Percentiles rank a stretch among this genome's conserved stretches.
These are phyloP conservation scores for Nakaseomyces sp. DNA, from an alignment of 1,139 yeast species.

Conservation along the genomic window DNA sequence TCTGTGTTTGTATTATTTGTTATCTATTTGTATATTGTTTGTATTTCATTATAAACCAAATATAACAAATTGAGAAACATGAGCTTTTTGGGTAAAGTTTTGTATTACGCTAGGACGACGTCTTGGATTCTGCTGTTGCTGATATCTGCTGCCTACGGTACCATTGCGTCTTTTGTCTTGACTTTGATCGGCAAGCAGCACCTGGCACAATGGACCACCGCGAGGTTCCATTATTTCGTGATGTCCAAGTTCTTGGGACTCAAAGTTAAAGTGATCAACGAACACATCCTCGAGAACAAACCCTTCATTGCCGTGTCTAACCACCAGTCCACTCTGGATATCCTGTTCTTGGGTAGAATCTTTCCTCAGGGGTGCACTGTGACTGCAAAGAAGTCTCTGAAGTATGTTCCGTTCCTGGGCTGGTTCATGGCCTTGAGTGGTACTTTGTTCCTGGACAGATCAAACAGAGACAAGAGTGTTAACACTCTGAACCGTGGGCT, in stretches of 20 bases:
- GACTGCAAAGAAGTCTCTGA: conserved; percentile 79
- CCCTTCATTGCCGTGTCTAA: conserved; percentile 85
- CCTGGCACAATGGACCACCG: conserved; percentile 83
- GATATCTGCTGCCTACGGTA: conserved; percentile 68
- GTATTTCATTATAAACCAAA: no score
- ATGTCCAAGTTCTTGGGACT: conserved; percentile 59
- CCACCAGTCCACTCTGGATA: conserved; percentile 87
- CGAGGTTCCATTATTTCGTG: conserved; percentile 62
- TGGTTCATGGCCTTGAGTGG: conserved; percentile 94
- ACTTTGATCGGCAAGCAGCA: conserved; percentile 66
- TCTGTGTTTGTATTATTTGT: no score
- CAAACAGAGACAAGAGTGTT: conserved; percentile 68
- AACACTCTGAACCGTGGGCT: conserved; percentile 65
- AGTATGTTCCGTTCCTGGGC: conserved; percentile 86
- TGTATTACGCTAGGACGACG: conserved; percentile 48
- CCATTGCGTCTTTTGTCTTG: conserved; percentile 60
- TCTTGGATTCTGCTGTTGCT: conserved; percentile 45
- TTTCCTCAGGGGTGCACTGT: conserved; percentile 89
- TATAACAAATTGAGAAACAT: no score
- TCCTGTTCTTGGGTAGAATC: conserved; percentile 65
- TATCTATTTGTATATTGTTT: no score
- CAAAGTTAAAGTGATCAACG: conserved; percentile 57
- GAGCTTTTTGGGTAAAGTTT: conserved; percentile 23
- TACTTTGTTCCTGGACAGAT: conserved; percentile 81
- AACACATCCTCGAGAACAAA: conserved; percentile 40